Evolutionary conservation across 306 rosid species (phyloP).

Genomic region (Parietaria judaica): DNA sequence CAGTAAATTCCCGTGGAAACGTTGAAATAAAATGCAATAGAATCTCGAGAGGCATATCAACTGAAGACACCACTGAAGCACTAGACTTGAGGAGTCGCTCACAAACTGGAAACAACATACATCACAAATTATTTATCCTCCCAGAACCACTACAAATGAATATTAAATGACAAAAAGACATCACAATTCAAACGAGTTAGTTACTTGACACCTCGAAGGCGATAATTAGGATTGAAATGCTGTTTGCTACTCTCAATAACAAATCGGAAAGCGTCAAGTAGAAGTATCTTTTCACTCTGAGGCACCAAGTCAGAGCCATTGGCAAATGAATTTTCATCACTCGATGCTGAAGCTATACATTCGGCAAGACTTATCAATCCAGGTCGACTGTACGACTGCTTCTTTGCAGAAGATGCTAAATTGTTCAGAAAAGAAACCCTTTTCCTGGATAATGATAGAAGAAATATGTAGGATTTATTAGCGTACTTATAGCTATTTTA

Average conservation of each 20-base stretch:
- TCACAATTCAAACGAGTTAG: not conserved
- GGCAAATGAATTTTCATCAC: not conserved
- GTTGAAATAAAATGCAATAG: constrained; percentile 73
- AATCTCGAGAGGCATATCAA: constrained; percentile 58
- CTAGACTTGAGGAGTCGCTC: constrained; percentile 66
- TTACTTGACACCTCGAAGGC: constrained; percentile 58
- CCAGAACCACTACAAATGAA: constrained; percentile 9
- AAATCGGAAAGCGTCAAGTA: constrained; percentile 70
- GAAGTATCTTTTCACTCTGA: constrained; percentile 31
- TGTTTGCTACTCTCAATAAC: constrained; percentile 82
- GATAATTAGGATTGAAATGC: constrained; percentile 94
- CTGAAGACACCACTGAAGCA: constrained; percentile 57
- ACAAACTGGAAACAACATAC: constrained; percentile 58
- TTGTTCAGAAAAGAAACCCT: constrained; percentile 50
- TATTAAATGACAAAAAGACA: constrained; percentile 13
- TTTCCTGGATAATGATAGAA: constrained; percentile 33
- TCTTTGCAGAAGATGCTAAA: constrained; percentile 62
- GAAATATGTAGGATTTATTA: too few species aligned
- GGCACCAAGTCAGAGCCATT: constrained; percentile 24
- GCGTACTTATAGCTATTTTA: too few species aligned
- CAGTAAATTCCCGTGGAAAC: constrained; percentile 76
- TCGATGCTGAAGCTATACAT: constrained; percentile 65
- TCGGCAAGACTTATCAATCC: constrained; percentile 84
- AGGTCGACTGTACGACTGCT: constrained; percentile 70
- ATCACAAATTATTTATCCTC: constrained; percentile 19